Percentiles rank a stretch among this genome's conserved stretches.
phyloP scores from a whole-genome alignment of 2,329 filamentous ascomycete species.

The Botryosphaeria dothidea region DNA sequence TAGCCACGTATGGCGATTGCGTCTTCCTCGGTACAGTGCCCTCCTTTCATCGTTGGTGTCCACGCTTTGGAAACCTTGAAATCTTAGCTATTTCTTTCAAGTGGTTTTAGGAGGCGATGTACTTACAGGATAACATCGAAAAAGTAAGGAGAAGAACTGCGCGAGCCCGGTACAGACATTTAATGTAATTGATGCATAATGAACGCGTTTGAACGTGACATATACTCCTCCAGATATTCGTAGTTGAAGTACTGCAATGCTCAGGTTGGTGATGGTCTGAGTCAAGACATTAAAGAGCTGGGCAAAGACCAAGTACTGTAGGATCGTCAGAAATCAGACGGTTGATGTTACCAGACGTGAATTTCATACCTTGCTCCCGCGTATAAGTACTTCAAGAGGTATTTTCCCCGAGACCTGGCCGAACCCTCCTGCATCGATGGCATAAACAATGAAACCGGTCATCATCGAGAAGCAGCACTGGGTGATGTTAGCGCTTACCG shows the following conservation, averaged over 20 bases:
- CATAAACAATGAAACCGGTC: neutral
- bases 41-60: neutral
- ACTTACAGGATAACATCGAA: constrained; percentile 5
- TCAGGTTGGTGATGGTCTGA: neutral
- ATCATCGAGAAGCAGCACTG: neutral
- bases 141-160: neutral
- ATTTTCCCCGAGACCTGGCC: neutral
- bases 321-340: neutral
- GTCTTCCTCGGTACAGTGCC: neutral
- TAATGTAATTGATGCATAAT: neutral
- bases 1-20: neutral
- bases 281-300: neutral
- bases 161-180: neutral
- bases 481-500: neutral
- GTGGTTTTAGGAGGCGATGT: neutral
- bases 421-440: neutral
- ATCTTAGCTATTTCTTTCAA: neutral
- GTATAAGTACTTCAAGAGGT: neutral
- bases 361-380: neutral
- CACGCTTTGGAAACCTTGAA: neutral
- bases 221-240: neutral
- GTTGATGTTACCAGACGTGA: no score
- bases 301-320: neutral
- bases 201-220: neutral
- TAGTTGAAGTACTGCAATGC: constrained; percentile 9